A percentile compares a stretch with the other conserved stretches of the same genome.
These are phyloP conservation scores for Sporothrix sp. DNA, from an alignment of 2,329 filamentous ascomycete genomes.

Conservation along the genomic window DNA sequence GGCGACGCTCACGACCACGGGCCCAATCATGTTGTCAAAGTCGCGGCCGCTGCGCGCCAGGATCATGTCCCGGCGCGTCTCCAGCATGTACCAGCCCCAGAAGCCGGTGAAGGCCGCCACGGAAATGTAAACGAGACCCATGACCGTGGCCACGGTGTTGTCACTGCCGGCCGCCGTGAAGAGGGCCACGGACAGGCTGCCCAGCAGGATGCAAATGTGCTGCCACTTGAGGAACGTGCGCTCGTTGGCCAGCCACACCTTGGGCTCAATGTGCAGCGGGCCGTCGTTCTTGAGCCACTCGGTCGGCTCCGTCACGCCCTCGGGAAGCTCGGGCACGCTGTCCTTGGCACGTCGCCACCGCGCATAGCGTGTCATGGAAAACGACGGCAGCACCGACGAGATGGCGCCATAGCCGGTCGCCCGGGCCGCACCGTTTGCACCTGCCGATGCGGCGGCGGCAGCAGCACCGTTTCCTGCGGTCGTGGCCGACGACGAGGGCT, in stretches of 20 bases:
- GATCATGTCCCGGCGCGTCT: slow-evolving; percentile 68
- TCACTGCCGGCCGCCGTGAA: slow-evolving; percentile 73
- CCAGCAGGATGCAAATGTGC: slow-evolving; percentile 82
- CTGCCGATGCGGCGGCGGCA: slow-evolving; percentile 11
- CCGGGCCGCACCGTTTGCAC: slow-evolving; percentile 11
- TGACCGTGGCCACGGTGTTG: slow-evolving; percentile 62
- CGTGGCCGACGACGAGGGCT: neutral
- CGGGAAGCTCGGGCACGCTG: slow-evolving; percentile 51
- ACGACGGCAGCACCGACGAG: slow-evolving; percentile 67
- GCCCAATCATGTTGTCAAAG: slow-evolving; percentile 82
- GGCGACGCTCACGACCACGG: slow-evolving; percentile 70
- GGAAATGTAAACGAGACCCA: slow-evolving; percentile 74
- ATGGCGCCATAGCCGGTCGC: slow-evolving; percentile 42
- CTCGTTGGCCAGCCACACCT: slow-evolving; percentile 98
- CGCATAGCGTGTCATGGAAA: slow-evolving; percentile 72
- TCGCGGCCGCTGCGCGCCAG: slow-evolving; percentile 78
- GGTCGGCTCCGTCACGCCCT: slow-evolving; percentile 76
- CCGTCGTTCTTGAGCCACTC: slow-evolving; percentile 93
- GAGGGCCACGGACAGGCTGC: slow-evolving; percentile 69
- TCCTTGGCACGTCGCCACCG: slow-evolving; percentile 42
- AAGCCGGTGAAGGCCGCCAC: slow-evolving; percentile 74
- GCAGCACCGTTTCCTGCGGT: slow-evolving; percentile 5
- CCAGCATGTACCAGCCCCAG: slow-evolving; percentile 84
- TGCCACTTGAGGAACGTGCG: slow-evolving; percentile 99
- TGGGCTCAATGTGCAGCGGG: slow-evolving; percentile 85